Base-by-base conservation (phyloP, 495 filamentous ascomycete genomes). In the Pseudotulostoma volvatum region DNA sequence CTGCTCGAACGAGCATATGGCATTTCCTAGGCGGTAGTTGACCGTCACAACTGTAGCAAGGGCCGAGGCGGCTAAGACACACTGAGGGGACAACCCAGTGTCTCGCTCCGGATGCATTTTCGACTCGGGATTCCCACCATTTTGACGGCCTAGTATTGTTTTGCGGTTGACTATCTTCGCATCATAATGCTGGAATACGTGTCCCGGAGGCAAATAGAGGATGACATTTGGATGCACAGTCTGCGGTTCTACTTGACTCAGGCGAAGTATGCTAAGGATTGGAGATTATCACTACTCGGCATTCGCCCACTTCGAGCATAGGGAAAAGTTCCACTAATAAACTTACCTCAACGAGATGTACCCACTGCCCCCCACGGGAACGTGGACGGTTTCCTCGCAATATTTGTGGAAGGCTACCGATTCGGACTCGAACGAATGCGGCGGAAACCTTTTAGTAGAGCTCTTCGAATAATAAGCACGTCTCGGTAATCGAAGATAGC, bases 21-120 rank as follows among this genome's bases (percentile, higher is more conserved):
- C 57, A 25, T 51, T 55, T n/a, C 69, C 64, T 4, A 65, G 50
- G 9, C 61, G 59, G 44, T 63, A 65, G 33, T 63, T 58, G 28
- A 65, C 47, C 7, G 59, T 65, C 7, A 63, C 59, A 3, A 65
- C 46, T 4, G 55, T 55, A 1, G 57, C 52, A 13, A 47, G 51
- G 5, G 59, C 52, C 3, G 39, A 39, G 1, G 47, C 41, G 15
- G 61, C 56, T 4, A 63, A 40, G 2, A 38, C 11, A 39, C 52
- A 50, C 18, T 59, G 53, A 0, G 40, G 42, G 2, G 34, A 34
- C 13, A 32, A 35, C 11, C 17, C 25, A 14, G 15, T 28, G 11
- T 28, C 18, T 9, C 5, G 23, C 23, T 11, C 23, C 17, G 4
- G 17, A 4, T 7, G 2, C 20, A 13, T 13, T 19, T 21, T 37